These are phyloP conservation scores for Phtheirospermum japonicum DNA, from an alignment of 257 asterid genomes.

Conservation along the genomic window DNA sequence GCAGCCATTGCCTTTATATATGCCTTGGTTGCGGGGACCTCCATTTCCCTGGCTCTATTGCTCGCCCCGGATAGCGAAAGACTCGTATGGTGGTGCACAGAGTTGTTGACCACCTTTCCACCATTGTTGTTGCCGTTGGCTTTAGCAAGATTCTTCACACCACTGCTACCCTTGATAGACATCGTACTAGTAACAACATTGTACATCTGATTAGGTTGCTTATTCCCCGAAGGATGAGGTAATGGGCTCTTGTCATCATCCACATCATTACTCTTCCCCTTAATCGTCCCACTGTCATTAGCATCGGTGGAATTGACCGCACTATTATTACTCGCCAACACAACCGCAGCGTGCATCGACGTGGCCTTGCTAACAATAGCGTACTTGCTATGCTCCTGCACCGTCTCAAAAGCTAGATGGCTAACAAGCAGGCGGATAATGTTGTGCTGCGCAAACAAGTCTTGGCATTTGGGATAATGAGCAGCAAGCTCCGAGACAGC, in stretches of 20 bases:
- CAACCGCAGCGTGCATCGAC: conserved; percentile 68
- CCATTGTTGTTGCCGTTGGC: conserved; percentile 22
- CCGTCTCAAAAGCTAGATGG: conserved; percentile 65
- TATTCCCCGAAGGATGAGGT: conserved; percentile 45
- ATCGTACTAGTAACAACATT: conserved; percentile 50
- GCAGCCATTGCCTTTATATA: conserved; percentile 84
- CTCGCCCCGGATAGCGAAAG: conserved; percentile 40
- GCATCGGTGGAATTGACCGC: background rate
- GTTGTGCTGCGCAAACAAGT: conserved; percentile 61
- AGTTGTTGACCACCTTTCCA: conserved; percentile 14
- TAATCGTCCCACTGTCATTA: conserved; percentile 5
- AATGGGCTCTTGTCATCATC: conserved; percentile 45
- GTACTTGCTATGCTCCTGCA: conserved; percentile 72
- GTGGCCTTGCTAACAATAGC: conserved; percentile 60
- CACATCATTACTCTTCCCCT: conserved; percentile 24
- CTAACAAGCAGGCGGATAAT: conserved; percentile 54
- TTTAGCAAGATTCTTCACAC: background rate
- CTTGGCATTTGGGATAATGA: conserved; percentile 62
- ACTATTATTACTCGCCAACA: conserved; percentile 45
- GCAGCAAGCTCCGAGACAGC: conserved; percentile 60
- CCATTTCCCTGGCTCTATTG: conserved; percentile 62
- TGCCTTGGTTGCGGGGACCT: conserved; percentile 68
- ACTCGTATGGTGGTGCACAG: conserved; percentile 27
- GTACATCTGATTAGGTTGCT: conserved; percentile 49
- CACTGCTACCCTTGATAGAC: conserved; percentile 43